Evolutionary conservation across 1,284 basidiomycete genomes (phyloP).

Genomic region (Cerrena zonata): DNA sequence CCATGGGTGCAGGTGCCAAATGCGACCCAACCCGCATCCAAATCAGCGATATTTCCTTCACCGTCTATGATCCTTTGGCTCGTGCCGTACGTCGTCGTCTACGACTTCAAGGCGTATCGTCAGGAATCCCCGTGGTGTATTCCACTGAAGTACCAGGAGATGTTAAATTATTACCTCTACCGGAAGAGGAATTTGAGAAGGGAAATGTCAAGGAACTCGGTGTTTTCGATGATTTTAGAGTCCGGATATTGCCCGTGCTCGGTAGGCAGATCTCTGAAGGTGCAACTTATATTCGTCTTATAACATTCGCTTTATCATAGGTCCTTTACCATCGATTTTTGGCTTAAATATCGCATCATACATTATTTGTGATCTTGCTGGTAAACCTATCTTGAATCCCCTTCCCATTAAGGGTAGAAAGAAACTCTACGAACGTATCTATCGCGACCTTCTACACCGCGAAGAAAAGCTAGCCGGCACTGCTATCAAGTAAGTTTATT

Average conservation of each 20-base stretch:
- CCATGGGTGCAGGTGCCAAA: conserved; percentile 98
- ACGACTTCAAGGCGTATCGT: conserved; percentile 61
- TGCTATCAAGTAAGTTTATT: conserved; percentile 24
- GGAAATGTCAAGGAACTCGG: conserved; percentile 88
- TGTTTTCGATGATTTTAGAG: conserved; percentile 90
- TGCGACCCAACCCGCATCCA: conserved; percentile 91
- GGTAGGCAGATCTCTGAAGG: conserved; percentile 36
- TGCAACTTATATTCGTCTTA: conserved; percentile 9
- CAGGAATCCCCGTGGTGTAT: conserved; percentile 90
- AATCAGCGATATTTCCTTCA: conserved; percentile 89
- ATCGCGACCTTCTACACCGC: conserved; percentile 66
- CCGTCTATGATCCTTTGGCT: conserved; percentile 92
- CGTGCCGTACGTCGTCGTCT: conserved; percentile 82
- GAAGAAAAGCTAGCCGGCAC: conserved; percentile 60
- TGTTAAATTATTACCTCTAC: conserved; percentile 82
- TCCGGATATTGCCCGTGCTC: conserved; percentile 83
- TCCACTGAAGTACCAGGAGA: conserved; percentile 90
- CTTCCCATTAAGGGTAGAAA: conserved; percentile 77
- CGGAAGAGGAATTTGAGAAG: conserved; percentile 88
- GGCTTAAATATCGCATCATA: conserved; percentile 85
- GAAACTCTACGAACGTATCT: conserved; percentile 80
- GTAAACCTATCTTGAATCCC: conserved; percentile 76
- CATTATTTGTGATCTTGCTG: conserved; percentile 77
- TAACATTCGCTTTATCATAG: conserved; percentile 28
- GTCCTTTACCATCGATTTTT: conserved; percentile 82